These are phyloP conservation scores for Kuraishia hungarica DNA, from an alignment of 805 yeast species.

Conservation along the genomic window DNA sequence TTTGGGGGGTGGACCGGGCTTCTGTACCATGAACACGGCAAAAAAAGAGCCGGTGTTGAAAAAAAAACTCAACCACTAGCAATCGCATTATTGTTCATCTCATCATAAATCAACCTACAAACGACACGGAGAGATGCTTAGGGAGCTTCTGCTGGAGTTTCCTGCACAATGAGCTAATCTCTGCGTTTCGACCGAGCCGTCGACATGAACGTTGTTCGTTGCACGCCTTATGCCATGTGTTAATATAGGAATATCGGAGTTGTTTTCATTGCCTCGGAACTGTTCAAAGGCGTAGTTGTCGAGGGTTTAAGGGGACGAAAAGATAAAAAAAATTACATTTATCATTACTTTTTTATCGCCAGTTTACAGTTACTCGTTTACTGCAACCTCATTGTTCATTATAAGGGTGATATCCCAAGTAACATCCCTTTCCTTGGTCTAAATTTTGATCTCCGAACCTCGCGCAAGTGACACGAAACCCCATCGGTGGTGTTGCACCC, in stretches of 20 bases:
- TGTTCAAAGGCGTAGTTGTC: background rate
- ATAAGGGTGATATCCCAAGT: background rate
- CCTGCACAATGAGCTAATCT: background rate
- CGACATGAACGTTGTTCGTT: background rate
- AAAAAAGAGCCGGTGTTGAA: too few relatives aligned
- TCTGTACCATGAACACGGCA: too few relatives aligned
- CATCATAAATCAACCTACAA: background rate
- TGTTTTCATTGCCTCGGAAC: background rate
- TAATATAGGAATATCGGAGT: background rate
- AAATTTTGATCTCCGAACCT: background rate
- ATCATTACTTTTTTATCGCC: too few relatives aligned
- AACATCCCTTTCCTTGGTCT: background rate
- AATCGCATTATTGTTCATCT: background rate
- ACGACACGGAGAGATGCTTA: background rate
- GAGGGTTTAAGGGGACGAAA: too few relatives aligned
- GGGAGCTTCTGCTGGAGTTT: background rate
- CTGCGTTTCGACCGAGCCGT: background rate
- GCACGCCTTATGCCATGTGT: background rate
- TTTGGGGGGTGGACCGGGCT: background rate
- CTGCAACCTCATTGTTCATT: background rate
- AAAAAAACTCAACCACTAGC: background rate
- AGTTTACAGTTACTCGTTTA: too few relatives aligned
- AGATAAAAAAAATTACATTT: too few relatives aligned
- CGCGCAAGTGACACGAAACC: background rate
- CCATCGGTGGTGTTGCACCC: background rate